phyloP scores from a whole-genome alignment of 768 basidiomycete genomes.

The Podaxis mareebaensis region DNA sequence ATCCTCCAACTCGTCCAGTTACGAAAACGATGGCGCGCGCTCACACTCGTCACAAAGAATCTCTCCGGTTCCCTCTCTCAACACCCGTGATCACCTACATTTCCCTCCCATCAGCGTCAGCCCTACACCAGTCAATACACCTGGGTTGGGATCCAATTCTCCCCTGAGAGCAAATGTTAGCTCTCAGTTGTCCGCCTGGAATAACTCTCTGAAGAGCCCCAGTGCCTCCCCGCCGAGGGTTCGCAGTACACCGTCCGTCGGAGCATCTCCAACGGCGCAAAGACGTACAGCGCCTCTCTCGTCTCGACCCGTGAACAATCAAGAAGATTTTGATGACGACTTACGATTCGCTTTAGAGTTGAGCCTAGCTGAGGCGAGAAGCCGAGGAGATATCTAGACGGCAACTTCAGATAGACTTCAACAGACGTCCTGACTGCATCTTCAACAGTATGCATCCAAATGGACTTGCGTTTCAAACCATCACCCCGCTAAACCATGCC shows the following conservation, averaged over 20 bases:
- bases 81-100: background rate
- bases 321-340: constrained; percentile 60
- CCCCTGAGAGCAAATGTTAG: constrained; percentile 17
- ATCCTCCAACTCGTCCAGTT: constrained; percentile 12
- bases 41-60: background rate
- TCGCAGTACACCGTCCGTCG: background rate
- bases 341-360: constrained; percentile 65
- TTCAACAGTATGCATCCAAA: constrained; percentile 8
- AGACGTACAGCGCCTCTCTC: background rate
- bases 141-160: constrained; percentile 18
- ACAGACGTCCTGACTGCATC: background rate
- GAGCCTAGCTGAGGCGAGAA: constrained; percentile 68
- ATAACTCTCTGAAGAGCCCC: constrained; percentile 32
- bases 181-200: constrained; percentile 38
- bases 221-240: constrained; percentile 6
- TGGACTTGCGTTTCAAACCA: background rate
- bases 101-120: constrained; percentile 30
- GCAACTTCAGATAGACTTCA: background rate
- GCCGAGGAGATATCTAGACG: constrained; percentile 28
- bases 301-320: background rate
- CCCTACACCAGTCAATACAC: constrained; percentile 21
- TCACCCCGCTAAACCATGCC: background rate
- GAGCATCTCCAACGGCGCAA: constrained; percentile 8
- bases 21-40: background rate
- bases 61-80: background rate